Evolutionary conservation across 2,329 filamentous ascomycete species (phyloP), one percentile per base, ranked within the genome.

Genomic region (Fusarium scirpi): DNA sequence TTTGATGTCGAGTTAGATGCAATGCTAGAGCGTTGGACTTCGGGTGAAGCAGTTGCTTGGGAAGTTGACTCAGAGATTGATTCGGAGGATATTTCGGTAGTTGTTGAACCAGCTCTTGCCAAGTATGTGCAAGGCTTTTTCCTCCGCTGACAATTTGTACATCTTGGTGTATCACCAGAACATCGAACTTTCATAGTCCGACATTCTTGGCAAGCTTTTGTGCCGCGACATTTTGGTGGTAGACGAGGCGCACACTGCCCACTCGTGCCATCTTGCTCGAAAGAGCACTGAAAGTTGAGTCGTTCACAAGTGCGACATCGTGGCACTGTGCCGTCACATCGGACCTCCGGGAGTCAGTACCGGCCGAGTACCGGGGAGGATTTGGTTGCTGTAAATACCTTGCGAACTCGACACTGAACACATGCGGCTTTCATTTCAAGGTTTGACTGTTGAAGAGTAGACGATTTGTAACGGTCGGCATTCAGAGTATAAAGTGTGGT

Each of bases 341-440:
- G 74, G 69, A 76, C 74, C 74, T 76, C 52, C 69, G 65, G 67
- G 70, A 67, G 72, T 75, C 54, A 75, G 70, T 62, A 65, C 63
- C 47, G 67, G 62, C 70, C 71, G 73, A 75, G 56, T 64, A 47
- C 73, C 71, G 73, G 38, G 43, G 54, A 22, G 16, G 13, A 16
- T 29, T 25, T 51, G 18, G 15, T 25, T 18, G 29, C 22, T 40
- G 16, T 54, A 41, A 54, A 44, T 70, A 76, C 74, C 74, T 76
- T 76, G 56, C 74, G 74, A 44, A 76, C 74, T 49, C 74, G 72
- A 62, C 74, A 76, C 24, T 76, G 74, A 47, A 76, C 74, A 48
- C 74, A 76, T 20, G 74, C 74, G 20, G 74, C 74, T 48, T 74
- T 76, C 74, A 76, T 76, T 27, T 48, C 41, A 47, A 41, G 62